Percentiles rank a stretch among this genome's conserved stretches.
Conservation (phyloP, 768 basidiomycete species). For the Hortiboletus flavorubellus region DNA sequence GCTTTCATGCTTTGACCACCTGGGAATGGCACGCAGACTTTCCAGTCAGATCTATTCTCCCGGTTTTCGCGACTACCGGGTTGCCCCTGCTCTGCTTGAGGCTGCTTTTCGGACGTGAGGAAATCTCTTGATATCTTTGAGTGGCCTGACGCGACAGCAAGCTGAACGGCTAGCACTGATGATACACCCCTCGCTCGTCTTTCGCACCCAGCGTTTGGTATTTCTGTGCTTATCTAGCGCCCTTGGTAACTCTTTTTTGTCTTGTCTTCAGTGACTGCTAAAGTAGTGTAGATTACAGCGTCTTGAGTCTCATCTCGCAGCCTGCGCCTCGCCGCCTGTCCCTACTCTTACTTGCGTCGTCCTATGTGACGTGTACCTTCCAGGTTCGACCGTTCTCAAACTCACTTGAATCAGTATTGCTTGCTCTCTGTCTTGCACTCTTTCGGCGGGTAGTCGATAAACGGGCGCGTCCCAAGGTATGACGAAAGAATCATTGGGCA, state of each 20-base stretch:
- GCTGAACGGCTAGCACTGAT: constrained; percentile 2
- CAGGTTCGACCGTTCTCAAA: constrained; percentile 42
- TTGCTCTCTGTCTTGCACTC: constrained; percentile 30
- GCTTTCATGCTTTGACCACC: constrained; percentile 27
- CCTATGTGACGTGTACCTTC: constrained; percentile 36
- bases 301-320: constrained; percentile 18
- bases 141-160: constrained; percentile 11
- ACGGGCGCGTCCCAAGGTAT: not conserved
- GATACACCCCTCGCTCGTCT: constrained; percentile 19
- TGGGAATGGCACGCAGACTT: constrained; percentile 39
- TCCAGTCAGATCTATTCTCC: constrained; percentile 36
- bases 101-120: constrained; percentile 23
- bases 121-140: not conserved
- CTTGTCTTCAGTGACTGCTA: not conserved
- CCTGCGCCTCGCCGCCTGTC: constrained; percentile 19
- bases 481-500: not conserved
- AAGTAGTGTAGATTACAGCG: constrained; percentile 23
- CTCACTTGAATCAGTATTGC: constrained; percentile 32
- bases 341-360: constrained; percentile 33
- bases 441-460: constrained; percentile 18
- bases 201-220: constrained; percentile 28
- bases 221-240: constrained; percentile 32
- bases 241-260: constrained; percentile 27
- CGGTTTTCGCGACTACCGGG: constrained; percentile 32
- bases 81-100: constrained; percentile 26